phyloP scores from a whole-genome alignment of 164 flowering plant genomes.

The Vitis riparia region DNA sequence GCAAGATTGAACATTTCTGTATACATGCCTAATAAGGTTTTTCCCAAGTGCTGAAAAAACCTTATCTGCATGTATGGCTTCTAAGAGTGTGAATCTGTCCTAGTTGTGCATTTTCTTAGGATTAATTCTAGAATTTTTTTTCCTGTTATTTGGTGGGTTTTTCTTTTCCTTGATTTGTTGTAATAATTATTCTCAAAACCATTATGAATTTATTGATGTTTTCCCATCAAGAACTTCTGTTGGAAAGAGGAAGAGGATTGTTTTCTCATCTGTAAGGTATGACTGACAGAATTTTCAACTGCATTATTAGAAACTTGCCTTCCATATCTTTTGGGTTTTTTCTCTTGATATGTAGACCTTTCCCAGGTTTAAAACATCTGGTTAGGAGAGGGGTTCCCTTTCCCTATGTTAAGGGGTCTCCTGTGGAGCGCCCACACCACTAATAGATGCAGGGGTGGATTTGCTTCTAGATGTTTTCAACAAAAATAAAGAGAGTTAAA shows the following conservation, averaged over 20 bases:
- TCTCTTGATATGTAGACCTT: too few relatives aligned
- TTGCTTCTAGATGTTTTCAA: too few relatives aligned
- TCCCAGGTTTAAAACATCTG: too few relatives aligned
- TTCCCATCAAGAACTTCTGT: neutral
- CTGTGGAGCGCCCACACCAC: too few relatives aligned
- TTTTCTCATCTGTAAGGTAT: too few relatives aligned
- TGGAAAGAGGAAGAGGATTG: neutral
- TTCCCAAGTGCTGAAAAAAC: neutral
- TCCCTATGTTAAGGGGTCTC: too few relatives aligned
- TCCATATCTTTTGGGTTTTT: too few relatives aligned
- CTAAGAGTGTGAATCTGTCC: slow-evolving; percentile 13
- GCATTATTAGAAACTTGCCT: too few relatives aligned
- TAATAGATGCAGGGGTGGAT: too few relatives aligned
- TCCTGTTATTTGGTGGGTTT: neutral
- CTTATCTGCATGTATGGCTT: slow-evolving; percentile 5
- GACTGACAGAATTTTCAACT: too few relatives aligned
- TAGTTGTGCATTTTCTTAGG: slow-evolving; percentile 8
- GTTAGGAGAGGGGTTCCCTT: too few relatives aligned
- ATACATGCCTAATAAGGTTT: slow-evolving; percentile 12
- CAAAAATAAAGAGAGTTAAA: too few relatives aligned
- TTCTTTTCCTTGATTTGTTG: slow-evolving; percentile 15
- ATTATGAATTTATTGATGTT: slow-evolving; percentile 20
- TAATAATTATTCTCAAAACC: slow-evolving; percentile 14
- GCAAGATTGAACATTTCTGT: neutral
- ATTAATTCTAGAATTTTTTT: slow-evolving; percentile 2